Percentiles rank a stretch among this genome's conserved stretches.
These are phyloP conservation scores for Calonectria pseudoturangicola DNA, from an alignment of 2,329 filamentous ascomycete species.

Conservation along the genomic window DNA sequence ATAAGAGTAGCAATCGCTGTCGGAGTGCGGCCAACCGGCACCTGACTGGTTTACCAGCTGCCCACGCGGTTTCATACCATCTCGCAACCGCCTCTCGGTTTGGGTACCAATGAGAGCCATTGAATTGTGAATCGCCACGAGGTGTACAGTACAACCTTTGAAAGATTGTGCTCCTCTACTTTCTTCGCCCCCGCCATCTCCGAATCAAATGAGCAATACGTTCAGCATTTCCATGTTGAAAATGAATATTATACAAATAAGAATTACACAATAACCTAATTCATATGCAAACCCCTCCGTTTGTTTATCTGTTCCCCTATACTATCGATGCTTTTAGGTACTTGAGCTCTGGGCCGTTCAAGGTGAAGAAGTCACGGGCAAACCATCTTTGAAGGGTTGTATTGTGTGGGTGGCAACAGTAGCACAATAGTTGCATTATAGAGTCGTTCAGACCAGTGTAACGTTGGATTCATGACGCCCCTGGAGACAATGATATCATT, in stretches of 20 bases:
- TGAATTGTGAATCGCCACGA: neutral
- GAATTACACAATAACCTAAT: too few relatives aligned
- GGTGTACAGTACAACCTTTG: neutral
- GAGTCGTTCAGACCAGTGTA: constrained; percentile 12
- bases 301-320: too few relatives aligned
- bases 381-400: too few relatives aligned
- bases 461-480: neutral
- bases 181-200: too few relatives aligned
- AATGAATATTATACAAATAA: too few relatives aligned
- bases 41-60: constrained; percentile 46
- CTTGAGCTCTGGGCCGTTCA: too few relatives aligned
- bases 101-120: constrained; percentile 29
- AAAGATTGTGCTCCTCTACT: too few relatives aligned
- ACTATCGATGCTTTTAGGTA: too few relatives aligned
- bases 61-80: constrained; percentile 37
- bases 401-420: neutral
- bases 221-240: too few relatives aligned
- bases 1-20: constrained; percentile 36
- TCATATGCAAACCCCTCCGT: too few relatives aligned
- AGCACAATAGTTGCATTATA: neutral
- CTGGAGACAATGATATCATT: constrained; percentile 6
- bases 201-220: too few relatives aligned
- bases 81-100: constrained; percentile 14
- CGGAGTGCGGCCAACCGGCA: constrained; percentile 46
- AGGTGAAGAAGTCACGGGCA: too few relatives aligned